Conservation (phyloP, 345 rosid genomes). For the Acer campestre region DNA sequence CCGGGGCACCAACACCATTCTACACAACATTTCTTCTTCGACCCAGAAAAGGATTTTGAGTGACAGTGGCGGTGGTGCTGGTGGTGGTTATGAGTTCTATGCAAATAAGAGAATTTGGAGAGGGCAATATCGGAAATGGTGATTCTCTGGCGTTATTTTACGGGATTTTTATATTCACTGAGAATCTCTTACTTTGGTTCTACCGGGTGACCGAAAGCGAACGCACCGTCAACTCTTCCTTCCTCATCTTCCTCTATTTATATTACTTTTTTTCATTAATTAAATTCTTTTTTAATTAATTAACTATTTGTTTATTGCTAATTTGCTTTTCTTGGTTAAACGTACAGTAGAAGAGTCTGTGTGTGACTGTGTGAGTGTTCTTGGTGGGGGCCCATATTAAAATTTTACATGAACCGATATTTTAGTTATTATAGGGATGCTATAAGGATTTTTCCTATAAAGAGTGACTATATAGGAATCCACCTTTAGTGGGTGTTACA, state of each 20-base stretch:
- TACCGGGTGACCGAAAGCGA: constrained; percentile 10
- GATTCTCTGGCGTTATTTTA: neutral
- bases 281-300: neutral
- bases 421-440: neutral
- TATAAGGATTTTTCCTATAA: no score
- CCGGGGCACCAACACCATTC: constrained; percentile 44
- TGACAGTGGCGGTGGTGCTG: neutral
- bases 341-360: neutral
- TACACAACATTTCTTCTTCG: constrained; percentile 53
- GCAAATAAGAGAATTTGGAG: neutral
- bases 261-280: neutral
- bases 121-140: constrained; percentile 4
- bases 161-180: neutral
- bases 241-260: neutral
- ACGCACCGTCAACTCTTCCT: constrained; percentile 7
- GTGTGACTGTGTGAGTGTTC: no score
- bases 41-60: neutral
- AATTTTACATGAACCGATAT: neutral
- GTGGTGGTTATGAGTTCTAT: neutral
- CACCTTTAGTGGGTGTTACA: no score
- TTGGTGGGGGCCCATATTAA: neutral
- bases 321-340: neutral
- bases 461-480: no score
- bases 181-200: constrained; percentile 18
- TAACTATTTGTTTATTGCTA: neutral